Base-by-base conservation (phyloP, 208 protist genomes). In the Crithidia sp. region DNA sequence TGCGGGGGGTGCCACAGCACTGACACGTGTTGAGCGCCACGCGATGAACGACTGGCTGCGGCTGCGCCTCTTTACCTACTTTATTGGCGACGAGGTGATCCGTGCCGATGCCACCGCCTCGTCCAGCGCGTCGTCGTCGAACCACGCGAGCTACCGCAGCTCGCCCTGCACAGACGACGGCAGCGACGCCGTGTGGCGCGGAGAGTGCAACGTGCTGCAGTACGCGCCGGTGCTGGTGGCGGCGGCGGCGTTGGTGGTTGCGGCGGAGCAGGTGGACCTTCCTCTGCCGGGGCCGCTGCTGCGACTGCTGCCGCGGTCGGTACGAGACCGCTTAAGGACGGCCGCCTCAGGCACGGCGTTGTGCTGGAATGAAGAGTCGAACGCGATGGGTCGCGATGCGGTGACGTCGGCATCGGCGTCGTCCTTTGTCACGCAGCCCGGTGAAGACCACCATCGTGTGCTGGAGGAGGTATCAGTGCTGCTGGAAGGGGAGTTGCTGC, bases 41-140 rank as follows among this genome's bases (percentile, higher is more conserved):
- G 47, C 67, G 53, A 59, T 81, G 43, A 73, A 79, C 44, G 62
- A 61, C n/a, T 82, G 77, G 82, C 59, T 81, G 40, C 61, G 73
- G 64, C 63, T 84, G 55, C 56, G 76, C 10, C 72, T 76, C 39
- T 72, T 85, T 14, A 65, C 81, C 37, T 74, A 47, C 52, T 85
- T 85, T 55, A 61, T 85, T 49, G 82, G 68, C 75, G 82, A 86
- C 47, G 70, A 80, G 77, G 68, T 80, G 13, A 80, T 86, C 10
- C 82, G 82, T 49, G 82, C 77, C 37, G 37, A 69, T 54, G 58
- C 73, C 37, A 17, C 36, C 19, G 58, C 13, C 50, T 50, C 45
- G 2, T 52, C 55, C 4, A 61, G 41, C 17, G 45, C 43, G 39
- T 59, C 69, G 9, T 28, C 67, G 39, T 63, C 54, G 58, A 63